These are phyloP conservation scores for Actinomortierella wolfii DNA, from an alignment of 371 early-diverging fungal genomes.

Conservation along the genomic window DNA sequence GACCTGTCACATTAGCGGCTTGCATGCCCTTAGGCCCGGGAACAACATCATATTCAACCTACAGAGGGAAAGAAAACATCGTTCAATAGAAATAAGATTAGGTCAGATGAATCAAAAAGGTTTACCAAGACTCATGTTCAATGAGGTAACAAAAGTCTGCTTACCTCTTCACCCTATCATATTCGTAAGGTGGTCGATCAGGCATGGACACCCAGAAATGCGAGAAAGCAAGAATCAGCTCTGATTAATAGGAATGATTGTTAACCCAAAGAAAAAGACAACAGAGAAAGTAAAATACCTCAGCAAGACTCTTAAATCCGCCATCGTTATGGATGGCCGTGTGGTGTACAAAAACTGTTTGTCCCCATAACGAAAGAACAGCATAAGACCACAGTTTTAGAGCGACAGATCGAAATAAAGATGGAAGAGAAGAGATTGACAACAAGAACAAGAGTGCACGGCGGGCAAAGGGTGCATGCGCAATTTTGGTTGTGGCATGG, in stretches of 20 bases:
- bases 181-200: neutral
- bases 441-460: neutral
- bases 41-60: constrained; percentile 83
- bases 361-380: neutral
- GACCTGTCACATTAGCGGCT: constrained; percentile 84
- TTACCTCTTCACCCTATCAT: constrained; percentile 55
- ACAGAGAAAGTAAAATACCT: constrained; percentile 51
- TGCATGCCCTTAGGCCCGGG: constrained; percentile 85
- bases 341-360: constrained; percentile 86
- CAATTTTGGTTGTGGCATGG: neutral
- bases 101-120: neutral
- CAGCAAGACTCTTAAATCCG: constrained; percentile 87
- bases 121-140: neutral
- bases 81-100: constrained; percentile 1
- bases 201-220: neutral
- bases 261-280: constrained; percentile 4
- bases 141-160: neutral
- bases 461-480: neutral
- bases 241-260: neutral
- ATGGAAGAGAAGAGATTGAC: constrained; percentile 1
- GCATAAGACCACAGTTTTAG: too few relatives aligned
- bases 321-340: constrained; percentile 82
- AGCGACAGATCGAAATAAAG: neutral
- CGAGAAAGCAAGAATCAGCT: neutral
- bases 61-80: neutral